These are phyloP conservation scores for Ophiocordyceps robertsii DNA, from an alignment of 2,329 filamentous ascomycete species.

Conservation along the genomic window DNA sequence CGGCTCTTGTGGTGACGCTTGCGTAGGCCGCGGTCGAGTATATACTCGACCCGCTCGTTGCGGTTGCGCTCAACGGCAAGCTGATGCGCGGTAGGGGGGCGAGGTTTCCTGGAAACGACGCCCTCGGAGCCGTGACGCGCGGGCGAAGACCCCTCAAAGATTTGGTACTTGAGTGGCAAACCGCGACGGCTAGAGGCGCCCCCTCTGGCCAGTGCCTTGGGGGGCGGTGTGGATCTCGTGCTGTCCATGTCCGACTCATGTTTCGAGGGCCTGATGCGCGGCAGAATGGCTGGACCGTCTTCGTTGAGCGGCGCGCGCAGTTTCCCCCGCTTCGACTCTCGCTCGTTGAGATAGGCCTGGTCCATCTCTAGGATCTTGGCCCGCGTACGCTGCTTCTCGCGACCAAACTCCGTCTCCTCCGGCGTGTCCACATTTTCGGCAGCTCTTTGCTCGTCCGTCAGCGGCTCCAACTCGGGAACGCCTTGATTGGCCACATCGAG, in stretches of 20 bases:
- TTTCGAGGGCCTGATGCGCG: slow-evolving; percentile 48
- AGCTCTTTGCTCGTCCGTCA: slow-evolving; percentile 52
- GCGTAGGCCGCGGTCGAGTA: slow-evolving; percentile 61
- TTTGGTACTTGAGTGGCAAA: slow-evolving; percentile 41
- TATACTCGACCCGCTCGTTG: slow-evolving; percentile 67
- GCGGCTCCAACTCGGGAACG: slow-evolving; percentile 51
- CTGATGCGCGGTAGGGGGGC: slow-evolving; percentile 71
- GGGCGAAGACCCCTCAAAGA: slow-evolving; percentile 48
- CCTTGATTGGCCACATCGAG: slow-evolving; percentile 53
- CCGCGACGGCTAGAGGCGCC: slow-evolving; percentile 8
- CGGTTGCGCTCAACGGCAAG: slow-evolving; percentile 68
- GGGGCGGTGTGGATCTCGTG: slow-evolving; percentile 28
- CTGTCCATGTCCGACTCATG: slow-evolving; percentile 37
- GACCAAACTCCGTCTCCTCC: slow-evolving; percentile 57
- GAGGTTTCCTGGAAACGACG: slow-evolving; percentile 47
- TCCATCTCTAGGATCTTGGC: slow-evolving; percentile 65
- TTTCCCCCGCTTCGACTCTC: slow-evolving; percentile 43
- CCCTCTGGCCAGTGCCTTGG: slow-evolving; percentile 15
- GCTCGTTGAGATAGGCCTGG: slow-evolving; percentile 52
- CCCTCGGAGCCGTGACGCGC: slow-evolving; percentile 40
- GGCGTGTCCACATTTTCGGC: slow-evolving; percentile 62
- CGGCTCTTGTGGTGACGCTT: slow-evolving; percentile 50
- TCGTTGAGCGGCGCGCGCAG: slow-evolving; percentile 26
- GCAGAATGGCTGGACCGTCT: slow-evolving; percentile 45
- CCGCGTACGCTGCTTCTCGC: slow-evolving; percentile 59